A percentile compares a stretch with the other conserved stretches of the same genome.
phyloP scores from a whole-genome alignment of 352 stramenopile genomes.

The Phytophthora citrophthora region DNA sequence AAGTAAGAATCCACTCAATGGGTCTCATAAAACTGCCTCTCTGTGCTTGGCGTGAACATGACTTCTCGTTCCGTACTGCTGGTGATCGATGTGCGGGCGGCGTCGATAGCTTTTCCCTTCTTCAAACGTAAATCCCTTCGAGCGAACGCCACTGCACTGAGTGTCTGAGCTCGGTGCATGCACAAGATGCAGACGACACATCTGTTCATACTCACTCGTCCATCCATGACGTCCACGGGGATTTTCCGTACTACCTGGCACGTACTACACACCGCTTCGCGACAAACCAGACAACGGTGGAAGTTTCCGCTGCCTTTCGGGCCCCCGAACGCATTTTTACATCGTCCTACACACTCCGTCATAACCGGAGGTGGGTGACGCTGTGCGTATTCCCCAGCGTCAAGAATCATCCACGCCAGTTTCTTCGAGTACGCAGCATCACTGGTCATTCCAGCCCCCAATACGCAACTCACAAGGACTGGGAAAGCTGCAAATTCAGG shows the following conservation, averaged over 20 bases:
- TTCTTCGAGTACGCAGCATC: constrained; percentile 47
- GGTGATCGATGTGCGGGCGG: constrained; percentile 21
- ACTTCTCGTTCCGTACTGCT: constrained; percentile 26
- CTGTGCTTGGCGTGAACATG: constrained; percentile 1
- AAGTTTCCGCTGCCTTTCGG: constrained; percentile 26
- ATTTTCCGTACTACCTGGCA: constrained; percentile 44
- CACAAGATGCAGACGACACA: constrained; percentile 45
- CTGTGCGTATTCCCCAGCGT: constrained; percentile 13
- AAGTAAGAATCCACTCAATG: background rate
- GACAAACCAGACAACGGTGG: constrained; percentile 40
- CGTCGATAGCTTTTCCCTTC: constrained; percentile 26
- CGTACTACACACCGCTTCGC: constrained; percentile 34
- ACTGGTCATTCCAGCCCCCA: constrained; percentile 44
- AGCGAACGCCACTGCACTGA: constrained; percentile 33
- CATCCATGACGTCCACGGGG: constrained; percentile 31
- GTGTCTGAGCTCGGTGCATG: constrained; percentile 37
- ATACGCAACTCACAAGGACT: constrained; percentile 41
- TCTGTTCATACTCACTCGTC: constrained; percentile 30
- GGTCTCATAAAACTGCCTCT: constrained; percentile 26
- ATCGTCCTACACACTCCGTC: constrained; percentile 36
- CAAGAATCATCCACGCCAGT: constrained; percentile 57
- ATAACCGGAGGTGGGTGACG: constrained; percentile 8
- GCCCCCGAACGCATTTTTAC: constrained; percentile 34
- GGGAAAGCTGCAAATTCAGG: constrained; percentile 37
- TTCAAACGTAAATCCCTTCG: constrained; percentile 30